Evolutionary conservation across 306 rosid species (phyloP).

Genomic region (Rubus idaeus): DNA sequence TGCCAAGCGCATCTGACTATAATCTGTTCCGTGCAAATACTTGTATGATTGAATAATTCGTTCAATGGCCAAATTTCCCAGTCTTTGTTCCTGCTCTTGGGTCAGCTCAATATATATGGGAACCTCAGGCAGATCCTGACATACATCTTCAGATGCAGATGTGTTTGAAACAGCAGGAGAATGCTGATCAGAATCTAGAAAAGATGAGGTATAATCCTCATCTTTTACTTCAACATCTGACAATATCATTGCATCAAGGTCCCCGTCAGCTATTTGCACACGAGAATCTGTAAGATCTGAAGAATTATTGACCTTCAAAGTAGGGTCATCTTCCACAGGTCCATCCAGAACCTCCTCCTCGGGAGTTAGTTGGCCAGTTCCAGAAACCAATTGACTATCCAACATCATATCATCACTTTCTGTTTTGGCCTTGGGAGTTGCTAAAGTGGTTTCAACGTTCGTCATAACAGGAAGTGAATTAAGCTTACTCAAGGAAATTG

Average conservation of each 20-base stretch:
- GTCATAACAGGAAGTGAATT: slow-evolving; percentile 39
- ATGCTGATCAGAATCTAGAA: slow-evolving; percentile 61
- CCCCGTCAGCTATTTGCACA: slow-evolving; percentile 48
- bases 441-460: slow-evolving; percentile 40
- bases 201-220: slow-evolving; percentile 49
- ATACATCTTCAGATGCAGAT: slow-evolving; percentile 71
- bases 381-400: slow-evolving; percentile 47
- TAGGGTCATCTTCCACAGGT: slow-evolving; percentile 41
- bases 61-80: slow-evolving; percentile 67
- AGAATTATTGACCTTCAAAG: slow-evolving; percentile 39
- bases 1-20: slow-evolving; percentile 71
- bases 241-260: slow-evolving; percentile 37
- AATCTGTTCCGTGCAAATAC: slow-evolving; percentile 55
- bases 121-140: slow-evolving; percentile 71
- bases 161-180: slow-evolving; percentile 51
- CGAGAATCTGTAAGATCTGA: slow-evolving; percentile 47
- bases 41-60: slow-evolving; percentile 70
- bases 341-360: slow-evolving; percentile 51
- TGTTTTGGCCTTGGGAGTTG: slow-evolving; percentile 39
- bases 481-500: slow-evolving; percentile 48
- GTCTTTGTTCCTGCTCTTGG: slow-evolving; percentile 60
- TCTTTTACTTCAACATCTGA: slow-evolving; percentile 44
- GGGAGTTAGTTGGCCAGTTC: slow-evolving; percentile 36
- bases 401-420: slow-evolving; percentile 50
- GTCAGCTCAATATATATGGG: slow-evolving; percentile 74